These are phyloP conservation scores for Zostera marina DNA, from an alignment of 116 monocot genomes.

Conservation along the genomic window DNA sequence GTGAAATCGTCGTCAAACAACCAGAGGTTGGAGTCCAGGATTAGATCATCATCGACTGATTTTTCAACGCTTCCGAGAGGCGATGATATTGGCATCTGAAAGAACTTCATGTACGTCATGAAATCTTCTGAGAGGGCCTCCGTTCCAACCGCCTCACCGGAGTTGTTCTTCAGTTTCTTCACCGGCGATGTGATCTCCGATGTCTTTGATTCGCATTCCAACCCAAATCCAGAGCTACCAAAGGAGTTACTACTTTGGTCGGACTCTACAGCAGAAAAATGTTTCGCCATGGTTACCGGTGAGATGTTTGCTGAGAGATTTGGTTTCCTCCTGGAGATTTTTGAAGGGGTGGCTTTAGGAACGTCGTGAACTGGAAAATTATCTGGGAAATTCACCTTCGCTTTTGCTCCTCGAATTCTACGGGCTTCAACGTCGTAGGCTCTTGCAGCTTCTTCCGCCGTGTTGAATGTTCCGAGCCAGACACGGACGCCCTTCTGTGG, in stretches of 20 bases:
- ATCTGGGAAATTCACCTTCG: slow-evolving; percentile 67
- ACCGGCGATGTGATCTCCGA: slow-evolving; percentile 42
- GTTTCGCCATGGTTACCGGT: neutral
- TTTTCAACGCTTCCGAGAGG: slow-evolving; percentile 24
- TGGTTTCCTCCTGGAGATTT: slow-evolving; percentile 4
- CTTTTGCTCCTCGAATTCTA: slow-evolving; percentile 55
- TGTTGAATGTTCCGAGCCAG: slow-evolving; percentile 62
- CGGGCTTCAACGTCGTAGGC: slow-evolving; percentile 63
- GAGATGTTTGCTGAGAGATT: slow-evolving; percentile 6
- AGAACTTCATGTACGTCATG: slow-evolving; percentile 21
- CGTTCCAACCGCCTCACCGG: slow-evolving; percentile 15
- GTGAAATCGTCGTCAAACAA: slow-evolving; percentile 18
- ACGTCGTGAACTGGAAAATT: neutral
- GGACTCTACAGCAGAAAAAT: slow-evolving; percentile 12
- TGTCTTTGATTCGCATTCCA: slow-evolving; percentile 25
- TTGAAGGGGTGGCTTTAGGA: slow-evolving; percentile 1
- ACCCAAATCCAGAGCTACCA: slow-evolving; percentile 20
- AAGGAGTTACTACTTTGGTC: slow-evolving; percentile 44
- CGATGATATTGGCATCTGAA: slow-evolving; percentile 31
- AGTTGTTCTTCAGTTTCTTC: slow-evolving; percentile 35
- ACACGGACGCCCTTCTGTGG: slow-evolving; percentile 57
- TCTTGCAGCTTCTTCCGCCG: slow-evolving; percentile 60
- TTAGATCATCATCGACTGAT: slow-evolving; percentile 14
- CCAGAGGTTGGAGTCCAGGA: slow-evolving; percentile 43
- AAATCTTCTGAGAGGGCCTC: slow-evolving; percentile 29